Evolutionary conservation across 306 rosid genomes (phyloP).

Genomic region (Albizia julibrissin): DNA sequence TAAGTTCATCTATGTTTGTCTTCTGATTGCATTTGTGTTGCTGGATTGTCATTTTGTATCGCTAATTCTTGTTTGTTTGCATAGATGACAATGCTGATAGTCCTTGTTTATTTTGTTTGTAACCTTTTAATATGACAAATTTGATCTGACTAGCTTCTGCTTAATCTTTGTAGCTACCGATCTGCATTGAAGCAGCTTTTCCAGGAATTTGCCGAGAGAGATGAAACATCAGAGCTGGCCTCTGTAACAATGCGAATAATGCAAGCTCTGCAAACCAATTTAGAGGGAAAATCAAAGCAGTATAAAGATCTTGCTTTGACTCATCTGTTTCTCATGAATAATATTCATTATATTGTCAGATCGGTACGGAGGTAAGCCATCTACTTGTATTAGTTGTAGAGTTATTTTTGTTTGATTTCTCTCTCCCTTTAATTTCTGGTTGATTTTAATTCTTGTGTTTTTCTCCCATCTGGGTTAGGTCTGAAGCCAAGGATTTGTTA

Average conservation of each 20-base stretch:
- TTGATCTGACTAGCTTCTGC: conserved; percentile 7
- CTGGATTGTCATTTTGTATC: not conserved
- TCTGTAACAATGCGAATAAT: conserved; percentile 68
- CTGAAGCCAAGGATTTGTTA: conserved; percentile 77
- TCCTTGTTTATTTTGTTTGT: not conserved
- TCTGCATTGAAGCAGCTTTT: conserved; percentile 33
- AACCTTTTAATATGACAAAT: not conserved
- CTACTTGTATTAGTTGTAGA: not conserved
- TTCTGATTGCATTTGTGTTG: not conserved
- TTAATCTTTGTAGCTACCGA: conserved; percentile 50
- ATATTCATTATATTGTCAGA: conserved; percentile 76
- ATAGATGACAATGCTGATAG: not conserved
- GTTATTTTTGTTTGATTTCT: not conserved
- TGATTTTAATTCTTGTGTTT: not conserved
- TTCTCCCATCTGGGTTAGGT: conserved; percentile 39
- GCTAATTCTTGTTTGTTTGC: not conserved
- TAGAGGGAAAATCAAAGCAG: conserved; percentile 78
- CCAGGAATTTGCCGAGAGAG: conserved; percentile 61
- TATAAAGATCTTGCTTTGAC: conserved; percentile 67
- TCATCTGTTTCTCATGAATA: conserved; percentile 77
- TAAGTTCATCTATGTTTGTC: conserved; percentile 29
- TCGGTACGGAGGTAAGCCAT: conserved; percentile 68
- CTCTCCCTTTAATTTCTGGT: not conserved
- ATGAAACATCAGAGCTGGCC: conserved; percentile 58
- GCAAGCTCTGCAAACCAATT: conserved; percentile 79